phyloP scores from a whole-genome alignment of 306 rosid genomes.

The Pachyrhizus erosus region DNA sequence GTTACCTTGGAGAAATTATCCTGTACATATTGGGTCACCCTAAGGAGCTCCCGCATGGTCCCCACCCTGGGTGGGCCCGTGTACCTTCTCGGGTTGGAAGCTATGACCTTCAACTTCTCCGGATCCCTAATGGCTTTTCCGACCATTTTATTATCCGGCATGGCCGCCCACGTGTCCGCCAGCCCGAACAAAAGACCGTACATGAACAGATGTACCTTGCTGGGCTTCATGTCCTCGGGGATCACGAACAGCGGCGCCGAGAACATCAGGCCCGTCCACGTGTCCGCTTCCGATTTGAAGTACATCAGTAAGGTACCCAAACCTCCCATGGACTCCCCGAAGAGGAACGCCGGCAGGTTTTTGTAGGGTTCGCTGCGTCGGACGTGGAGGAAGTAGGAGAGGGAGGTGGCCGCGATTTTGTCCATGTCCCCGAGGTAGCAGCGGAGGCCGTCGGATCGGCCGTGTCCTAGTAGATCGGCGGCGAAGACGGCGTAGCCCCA shows the following conservation, averaged over 20 bases:
- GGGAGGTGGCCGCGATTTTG: slow-evolving; percentile 70
- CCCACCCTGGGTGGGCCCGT: slow-evolving; percentile 94
- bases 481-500: slow-evolving; percentile 99
- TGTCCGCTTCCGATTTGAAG: slow-evolving; percentile 74
- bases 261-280: slow-evolving; percentile 91
- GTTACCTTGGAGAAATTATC: slow-evolving; percentile 75
- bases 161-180: slow-evolving; percentile 94
- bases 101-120: slow-evolving; percentile 77
- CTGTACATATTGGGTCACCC: slow-evolving; percentile 85
- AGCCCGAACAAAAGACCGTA: slow-evolving; percentile 83
- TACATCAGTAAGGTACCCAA: slow-evolving; percentile 77
- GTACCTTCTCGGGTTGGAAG: slow-evolving; percentile 85
- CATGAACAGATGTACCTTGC: slow-evolving; percentile 57
- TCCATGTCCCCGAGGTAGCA: slow-evolving; percentile 95
- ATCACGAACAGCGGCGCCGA: slow-evolving; percentile 93
- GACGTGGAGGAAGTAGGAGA: slow-evolving; percentile 70
- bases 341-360: slow-evolving; percentile 79
- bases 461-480: slow-evolving; percentile 94
- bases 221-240: slow-evolving; percentile 94
- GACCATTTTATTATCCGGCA: slow-evolving; percentile 97
- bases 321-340: slow-evolving; percentile 98
- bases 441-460: slow-evolving; percentile 88
- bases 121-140: slow-evolving; percentile 92
- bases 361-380: slow-evolving; percentile 62
- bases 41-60: slow-evolving; percentile 86